Base-by-base conservation (phyloP, 225 moss, liverwort and hornwort genomes). In the Neckera pumila region DNA sequence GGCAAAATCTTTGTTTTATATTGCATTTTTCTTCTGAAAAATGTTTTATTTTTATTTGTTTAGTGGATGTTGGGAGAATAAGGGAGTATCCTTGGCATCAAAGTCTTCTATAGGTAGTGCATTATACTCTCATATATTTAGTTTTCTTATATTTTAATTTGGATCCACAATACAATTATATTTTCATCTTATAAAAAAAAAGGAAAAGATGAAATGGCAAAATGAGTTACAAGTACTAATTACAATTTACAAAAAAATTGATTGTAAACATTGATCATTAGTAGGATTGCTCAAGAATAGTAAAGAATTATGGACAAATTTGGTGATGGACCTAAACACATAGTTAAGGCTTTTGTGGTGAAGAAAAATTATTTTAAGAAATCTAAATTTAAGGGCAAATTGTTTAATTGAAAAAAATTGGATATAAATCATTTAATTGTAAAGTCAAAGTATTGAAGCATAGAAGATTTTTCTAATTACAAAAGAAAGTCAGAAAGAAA, bases 401-500 rank as follows among this genome's bases (percentile, higher is more conserved):
- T 33, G 7, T 12, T 8, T 21, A 12, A 34, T 21, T 51, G 19
- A 31, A 33, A 33, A 4, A 21, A 13, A 8, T 51, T 10, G 7
- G 8, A 0, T 21, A 3, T 53, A 34, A 53, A 76, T 22, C 9
- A 34, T 76, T 76, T 76, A 0, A 34, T 2, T 22, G 1, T 34
- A 8, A 5, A 9, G 14, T 22, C 51, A 34, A 34, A 49, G 2
- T 28, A 34, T 34, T 34, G 34, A 34, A 31, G 13, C 0, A 51
- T 34, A 1, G 34, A 51, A 21, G 7, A 33, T 53, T 53, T 7
- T 53, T 76, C 2, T 53, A 28, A 34, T 8, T 51, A 11, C 8
- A 19, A 1, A 7, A 1, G 0, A 1, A 33, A 34, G 8, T 33
- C n/a, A 51, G 33, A 49, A 31, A 1, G 28, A 0, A 49, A 7